A percentile compares a stretch with the other conserved stretches of the same genome.
Conservation (phyloP, 1,284 basidiomycete species). For the Trichosporon sp. region DNA sequence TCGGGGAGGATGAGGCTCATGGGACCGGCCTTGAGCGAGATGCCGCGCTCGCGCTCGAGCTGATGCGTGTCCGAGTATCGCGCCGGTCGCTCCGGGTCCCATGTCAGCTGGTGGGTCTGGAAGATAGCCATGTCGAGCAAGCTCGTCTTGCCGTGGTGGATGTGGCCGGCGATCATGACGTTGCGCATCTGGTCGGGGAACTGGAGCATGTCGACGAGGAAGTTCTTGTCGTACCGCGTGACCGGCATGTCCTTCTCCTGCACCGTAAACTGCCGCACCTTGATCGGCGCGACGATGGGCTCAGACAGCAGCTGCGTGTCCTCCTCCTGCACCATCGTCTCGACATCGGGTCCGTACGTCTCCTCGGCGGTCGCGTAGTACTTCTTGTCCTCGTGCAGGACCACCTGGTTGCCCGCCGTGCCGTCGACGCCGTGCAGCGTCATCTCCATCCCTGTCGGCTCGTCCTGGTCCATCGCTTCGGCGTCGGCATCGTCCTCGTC, state of each 20-base stretch:
- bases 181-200: conserved; percentile 95
- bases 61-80: conserved; percentile 95
- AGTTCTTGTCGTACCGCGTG: conserved; percentile 89
- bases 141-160: conserved; percentile 97
- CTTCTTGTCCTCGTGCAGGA: conserved; percentile 95
- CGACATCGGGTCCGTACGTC: conserved; percentile 88
- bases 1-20: conserved; percentile 86
- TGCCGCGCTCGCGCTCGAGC: conserved; percentile 77
- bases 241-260: conserved; percentile 90
- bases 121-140: conserved; percentile 94
- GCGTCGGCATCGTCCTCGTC: conserved; percentile 40
- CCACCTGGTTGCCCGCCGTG: conserved; percentile 62
- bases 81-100: conserved; percentile 82
- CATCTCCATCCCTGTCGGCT: conserved; percentile 38
- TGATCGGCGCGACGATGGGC: conserved; percentile 92
- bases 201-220: conserved; percentile 82
- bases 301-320: conserved; percentile 92
- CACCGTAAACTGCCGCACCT: conserved; percentile 83
- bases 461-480: conserved; percentile 36
- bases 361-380: conserved; percentile 93
- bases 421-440: conserved; percentile 43
- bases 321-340: conserved; percentile 96
- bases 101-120: conserved; percentile 90
- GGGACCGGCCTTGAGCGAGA: conserved; percentile 94
- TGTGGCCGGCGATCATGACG: conserved; percentile 86